These are phyloP conservation scores for Boechera retrofracta DNA, from an alignment of 345 rosid genomes.

Conservation along the genomic window DNA sequence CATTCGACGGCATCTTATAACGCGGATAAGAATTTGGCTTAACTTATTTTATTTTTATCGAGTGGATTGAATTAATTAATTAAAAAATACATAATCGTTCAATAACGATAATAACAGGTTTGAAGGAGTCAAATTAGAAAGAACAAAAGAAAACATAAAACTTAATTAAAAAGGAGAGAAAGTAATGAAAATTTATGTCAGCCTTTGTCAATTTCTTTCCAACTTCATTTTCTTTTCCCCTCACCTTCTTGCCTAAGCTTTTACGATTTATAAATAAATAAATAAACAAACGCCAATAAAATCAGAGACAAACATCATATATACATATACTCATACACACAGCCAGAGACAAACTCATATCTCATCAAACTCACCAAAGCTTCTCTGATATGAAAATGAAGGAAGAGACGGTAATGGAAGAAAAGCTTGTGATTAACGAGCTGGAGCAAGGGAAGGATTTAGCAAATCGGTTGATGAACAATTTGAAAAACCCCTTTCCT, in stretches of 20 bases:
- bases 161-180: not conserved
- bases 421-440: constrained; percentile 55
- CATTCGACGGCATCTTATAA: not conserved
- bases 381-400: constrained; percentile 8
- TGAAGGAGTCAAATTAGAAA: constrained; percentile 14
- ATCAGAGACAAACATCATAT: constrained; percentile 10
- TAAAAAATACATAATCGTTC: not conserved
- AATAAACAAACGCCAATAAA: not conserved
- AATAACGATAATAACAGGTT: constrained; percentile 18
- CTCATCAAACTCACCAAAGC: constrained; percentile 19
- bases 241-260: constrained; percentile 37
- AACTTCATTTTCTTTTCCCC: constrained; percentile 37
- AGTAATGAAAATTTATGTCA: not conserved
- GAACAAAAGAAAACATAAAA: not conserved
- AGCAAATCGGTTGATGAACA: constrained; percentile 52
- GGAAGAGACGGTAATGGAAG: constrained; percentile 45
- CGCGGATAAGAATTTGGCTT: not conserved
- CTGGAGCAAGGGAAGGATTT: constrained; percentile 63
- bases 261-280: not conserved
- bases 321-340: not conserved
- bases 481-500: constrained; percentile 48
- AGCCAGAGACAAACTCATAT: constrained; percentile 17
- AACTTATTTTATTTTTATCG: not conserved
- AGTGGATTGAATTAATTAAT: not conserved
- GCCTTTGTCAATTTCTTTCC: constrained; percentile 24